Evolutionary conservation across 2,329 filamentous ascomycete genomes (phyloP).

Genomic region (Blumeriella jaapii): DNA sequence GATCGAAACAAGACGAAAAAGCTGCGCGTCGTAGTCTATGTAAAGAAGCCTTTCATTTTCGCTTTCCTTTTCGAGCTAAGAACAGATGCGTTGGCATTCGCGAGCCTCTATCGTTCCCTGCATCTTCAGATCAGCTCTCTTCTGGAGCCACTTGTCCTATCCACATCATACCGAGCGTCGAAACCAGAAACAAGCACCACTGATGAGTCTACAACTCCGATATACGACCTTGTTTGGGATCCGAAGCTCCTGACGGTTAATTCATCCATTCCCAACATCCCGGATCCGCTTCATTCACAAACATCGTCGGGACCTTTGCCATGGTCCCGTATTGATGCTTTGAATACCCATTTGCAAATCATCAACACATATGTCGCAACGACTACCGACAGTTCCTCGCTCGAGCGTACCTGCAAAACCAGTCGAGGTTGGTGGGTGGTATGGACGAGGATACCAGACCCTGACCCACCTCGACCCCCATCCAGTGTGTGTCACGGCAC

Average conservation of each 20-base stretch:
- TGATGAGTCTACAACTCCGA: slow-evolving; percentile 27
- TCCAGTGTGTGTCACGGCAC: background rate
- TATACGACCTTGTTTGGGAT: slow-evolving; percentile 55
- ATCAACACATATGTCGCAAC: slow-evolving; percentile 43
- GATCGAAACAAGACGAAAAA: slow-evolving; percentile 43
- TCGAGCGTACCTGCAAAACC: slow-evolving; percentile 55
- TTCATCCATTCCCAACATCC: slow-evolving; percentile 57
- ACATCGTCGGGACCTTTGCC: slow-evolving; percentile 19
- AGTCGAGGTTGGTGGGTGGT: slow-evolving; percentile 59
- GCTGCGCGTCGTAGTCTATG: slow-evolving; percentile 61
- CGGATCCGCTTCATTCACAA: slow-evolving; percentile 33
- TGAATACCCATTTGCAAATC: slow-evolving; percentile 54
- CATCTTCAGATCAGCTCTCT: slow-evolving; percentile 50
- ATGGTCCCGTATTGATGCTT: slow-evolving; percentile 51
- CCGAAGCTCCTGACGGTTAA: slow-evolving; percentile 43
- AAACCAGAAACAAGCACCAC: slow-evolving; percentile 29
- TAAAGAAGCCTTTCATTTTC: slow-evolving; percentile 66
- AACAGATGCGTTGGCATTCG: slow-evolving; percentile 45
- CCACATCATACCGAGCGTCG: slow-evolving; percentile 45
- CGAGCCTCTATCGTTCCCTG: slow-evolving; percentile 45
- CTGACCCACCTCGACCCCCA: too few species aligned
- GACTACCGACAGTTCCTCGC: slow-evolving; percentile 32
- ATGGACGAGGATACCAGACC: slow-evolving; percentile 46
- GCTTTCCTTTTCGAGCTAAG: slow-evolving; percentile 57
- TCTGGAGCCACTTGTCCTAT: slow-evolving; percentile 42